These are phyloP conservation scores for Zopfia rhizophila DNA, from an alignment of 2,329 filamentous ascomycete genomes.

Conservation along the genomic window DNA sequence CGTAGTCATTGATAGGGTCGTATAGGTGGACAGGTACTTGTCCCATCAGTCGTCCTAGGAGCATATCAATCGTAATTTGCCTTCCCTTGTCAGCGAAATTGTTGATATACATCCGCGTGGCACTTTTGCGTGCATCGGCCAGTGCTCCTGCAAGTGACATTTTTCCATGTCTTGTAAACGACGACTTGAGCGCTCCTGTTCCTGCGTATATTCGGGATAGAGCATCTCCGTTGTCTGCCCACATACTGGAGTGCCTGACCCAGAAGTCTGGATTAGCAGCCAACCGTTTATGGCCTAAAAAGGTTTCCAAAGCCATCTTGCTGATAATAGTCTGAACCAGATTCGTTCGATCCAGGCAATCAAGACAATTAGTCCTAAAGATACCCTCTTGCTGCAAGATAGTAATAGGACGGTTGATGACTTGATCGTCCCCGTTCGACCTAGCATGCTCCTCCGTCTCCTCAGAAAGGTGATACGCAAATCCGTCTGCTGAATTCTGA, in stretches of 20 bases:
- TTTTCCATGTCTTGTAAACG: conserved; percentile 92
- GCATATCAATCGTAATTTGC: conserved; percentile 93
- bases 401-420: conserved; percentile 64
- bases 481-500: conserved; percentile 80
- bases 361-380: conserved; percentile 94
- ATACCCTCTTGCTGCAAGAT: conserved; percentile 94
- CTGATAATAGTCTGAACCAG: conserved; percentile 96
- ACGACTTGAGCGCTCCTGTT: conserved; percentile 93
- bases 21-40: conserved; percentile 86
- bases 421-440: conserved; percentile 48
- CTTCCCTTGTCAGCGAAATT: conserved; percentile 94
- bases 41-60: conserved; percentile 85
- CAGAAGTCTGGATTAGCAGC: conserved; percentile 83
- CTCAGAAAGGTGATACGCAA: conserved; percentile 91
- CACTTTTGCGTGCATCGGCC: conserved; percentile 95
- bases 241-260: conserved; percentile 90
- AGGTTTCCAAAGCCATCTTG: conserved; percentile 88
- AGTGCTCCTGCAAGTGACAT: conserved; percentile 94
- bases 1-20: conserved; percentile 93
- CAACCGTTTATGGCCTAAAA: conserved; percentile 77
- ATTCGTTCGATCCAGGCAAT: conserved; percentile 96
- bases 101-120: conserved; percentile 94
- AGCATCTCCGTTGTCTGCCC: conserved; percentile 97
- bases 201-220: conserved; percentile 96
- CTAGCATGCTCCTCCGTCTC: conserved; percentile 67